A percentile compares a stretch with the other conserved stretches of the same genome.
Conservation (phyloP, 2,329 filamentous ascomycete species). For the Cladophialophora bantiana region DNA sequence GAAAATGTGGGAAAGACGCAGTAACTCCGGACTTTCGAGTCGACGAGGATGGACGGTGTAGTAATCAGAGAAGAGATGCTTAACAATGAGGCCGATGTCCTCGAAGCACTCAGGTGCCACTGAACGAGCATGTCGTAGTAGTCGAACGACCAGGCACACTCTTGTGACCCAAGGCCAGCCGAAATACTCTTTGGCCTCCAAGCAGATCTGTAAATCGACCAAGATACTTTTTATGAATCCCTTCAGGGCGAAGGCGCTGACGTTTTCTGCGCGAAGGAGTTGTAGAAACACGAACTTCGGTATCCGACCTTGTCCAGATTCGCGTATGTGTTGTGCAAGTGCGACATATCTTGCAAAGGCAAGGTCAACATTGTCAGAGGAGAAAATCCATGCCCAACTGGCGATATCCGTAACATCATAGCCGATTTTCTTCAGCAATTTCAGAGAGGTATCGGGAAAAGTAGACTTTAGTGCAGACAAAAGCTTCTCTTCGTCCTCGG, state of each 20-base stretch:
- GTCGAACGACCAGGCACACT: slow-evolving; percentile 51
- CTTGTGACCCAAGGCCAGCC: slow-evolving; percentile 28
- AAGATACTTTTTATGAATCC: slow-evolving; percentile 46
- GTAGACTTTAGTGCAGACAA: slow-evolving; percentile 44
- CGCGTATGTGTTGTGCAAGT: slow-evolving; percentile 41
- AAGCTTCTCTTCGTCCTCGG: slow-evolving; percentile 30
- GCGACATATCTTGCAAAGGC: slow-evolving; percentile 49
- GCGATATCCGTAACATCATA: slow-evolving; percentile 52
- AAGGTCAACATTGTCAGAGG: slow-evolving; percentile 45
- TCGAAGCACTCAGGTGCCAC: slow-evolving; percentile 57
- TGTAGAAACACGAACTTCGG: slow-evolving; percentile 58
- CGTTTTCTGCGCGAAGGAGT: slow-evolving; percentile 53
- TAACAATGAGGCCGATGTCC: slow-evolving; percentile 48
- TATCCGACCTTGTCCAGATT: slow-evolving; percentile 36
- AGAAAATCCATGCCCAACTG: slow-evolving; percentile 57
- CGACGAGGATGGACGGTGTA: slow-evolving; percentile 14
- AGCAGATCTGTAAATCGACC: slow-evolving; percentile 20
- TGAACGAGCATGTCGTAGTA: slow-evolving; percentile 59
- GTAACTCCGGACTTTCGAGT: slow-evolving; percentile 17
- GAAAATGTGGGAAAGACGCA: slow-evolving; percentile 43
- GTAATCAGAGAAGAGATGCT: slow-evolving; percentile 26
- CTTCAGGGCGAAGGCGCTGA: slow-evolving; percentile 53
- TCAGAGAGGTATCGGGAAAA: slow-evolving; percentile 44
- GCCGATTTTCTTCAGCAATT: slow-evolving; percentile 44
- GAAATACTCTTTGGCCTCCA: slow-evolving; percentile 19